Percentiles rank a stretch among this genome's conserved stretches.
Conservation (phyloP, 768 basidiomycete species). For the Pilatotrama ljubarskyi region DNA sequence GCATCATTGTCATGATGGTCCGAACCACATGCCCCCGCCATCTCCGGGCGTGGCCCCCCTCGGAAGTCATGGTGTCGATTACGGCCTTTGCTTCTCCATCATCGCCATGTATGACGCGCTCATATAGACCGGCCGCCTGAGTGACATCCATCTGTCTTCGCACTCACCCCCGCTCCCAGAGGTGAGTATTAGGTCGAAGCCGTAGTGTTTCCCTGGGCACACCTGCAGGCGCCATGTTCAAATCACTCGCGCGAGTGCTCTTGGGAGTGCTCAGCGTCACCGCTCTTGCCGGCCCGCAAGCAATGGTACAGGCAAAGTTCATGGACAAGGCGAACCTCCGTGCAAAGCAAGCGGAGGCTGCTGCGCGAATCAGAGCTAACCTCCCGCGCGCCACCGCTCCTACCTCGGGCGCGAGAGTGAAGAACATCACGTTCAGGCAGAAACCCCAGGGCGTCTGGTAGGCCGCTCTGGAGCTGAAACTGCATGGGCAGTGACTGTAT, state of each 20-base stretch:
- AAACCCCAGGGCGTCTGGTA: conserved; percentile 64
- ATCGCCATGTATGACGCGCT: no score
- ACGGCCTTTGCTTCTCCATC: no score
- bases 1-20: no score
- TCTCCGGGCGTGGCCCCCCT: no score
- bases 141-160: no score
- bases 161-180: no score
- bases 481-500: neutral
- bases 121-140: no score
- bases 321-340: conserved; percentile 42
- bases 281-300: neutral
- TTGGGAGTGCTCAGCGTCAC: neutral
- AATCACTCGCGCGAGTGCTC: neutral
- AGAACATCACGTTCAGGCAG: conserved; percentile 68
- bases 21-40: no score
- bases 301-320: conserved; percentile 10
- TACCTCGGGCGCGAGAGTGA: conserved; percentile 28
- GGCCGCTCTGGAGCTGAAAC: neutral
- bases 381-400: conserved; percentile 1
- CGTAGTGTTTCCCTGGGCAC: no score
- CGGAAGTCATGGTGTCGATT: no score
- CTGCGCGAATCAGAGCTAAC: conserved; percentile 37
- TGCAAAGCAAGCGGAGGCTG: conserved; percentile 49
- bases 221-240: neutral
- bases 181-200: no score